Percentiles rank a stretch among this genome's conserved stretches.
phyloP scores from a whole-genome alignment of 768 basidiomycete genomes.

The Auricularia cornea region DNA sequence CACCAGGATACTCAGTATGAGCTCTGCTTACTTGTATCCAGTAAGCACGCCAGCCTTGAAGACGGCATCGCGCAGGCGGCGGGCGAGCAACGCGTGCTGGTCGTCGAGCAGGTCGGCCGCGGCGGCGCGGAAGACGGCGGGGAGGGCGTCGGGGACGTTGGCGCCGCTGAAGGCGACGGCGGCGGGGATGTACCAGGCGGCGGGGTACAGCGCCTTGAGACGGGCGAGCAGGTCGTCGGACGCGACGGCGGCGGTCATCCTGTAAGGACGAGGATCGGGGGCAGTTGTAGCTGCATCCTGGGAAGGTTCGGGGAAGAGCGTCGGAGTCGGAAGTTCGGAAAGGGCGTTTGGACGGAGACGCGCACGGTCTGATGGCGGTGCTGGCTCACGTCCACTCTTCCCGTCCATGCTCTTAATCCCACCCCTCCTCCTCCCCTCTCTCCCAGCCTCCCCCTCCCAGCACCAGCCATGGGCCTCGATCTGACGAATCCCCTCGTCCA shows the following conservation, averaged over 20 bases:
- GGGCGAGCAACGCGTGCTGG: neutral
- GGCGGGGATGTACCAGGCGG: constrained; percentile 30
- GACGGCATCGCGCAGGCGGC: constrained; percentile 34
- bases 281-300: no score
- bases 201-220: neutral
- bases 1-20: neutral
- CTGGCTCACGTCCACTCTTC: no score
- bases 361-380: no score
- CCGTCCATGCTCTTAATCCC: no score
- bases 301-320: no score
- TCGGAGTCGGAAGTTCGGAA: no score
- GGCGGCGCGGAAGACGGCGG: neutral
- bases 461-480: neutral
- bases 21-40: constrained; percentile 43
- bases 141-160: constrained; percentile 42
- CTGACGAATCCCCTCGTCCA: neutral
- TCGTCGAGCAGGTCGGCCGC: neutral
- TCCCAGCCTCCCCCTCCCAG: no score
- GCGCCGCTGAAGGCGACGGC: constrained; percentile 49
- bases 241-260: no score
- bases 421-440: no score
- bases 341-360: no score
- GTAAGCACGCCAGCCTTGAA: constrained; percentile 52
- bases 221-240: neutral
- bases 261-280: no score